Evolutionary conservation across 78 protist genomes (phyloP), one percentile per base, ranked within the genome.

Genomic region (Dictyostelium purpureum): DNA sequence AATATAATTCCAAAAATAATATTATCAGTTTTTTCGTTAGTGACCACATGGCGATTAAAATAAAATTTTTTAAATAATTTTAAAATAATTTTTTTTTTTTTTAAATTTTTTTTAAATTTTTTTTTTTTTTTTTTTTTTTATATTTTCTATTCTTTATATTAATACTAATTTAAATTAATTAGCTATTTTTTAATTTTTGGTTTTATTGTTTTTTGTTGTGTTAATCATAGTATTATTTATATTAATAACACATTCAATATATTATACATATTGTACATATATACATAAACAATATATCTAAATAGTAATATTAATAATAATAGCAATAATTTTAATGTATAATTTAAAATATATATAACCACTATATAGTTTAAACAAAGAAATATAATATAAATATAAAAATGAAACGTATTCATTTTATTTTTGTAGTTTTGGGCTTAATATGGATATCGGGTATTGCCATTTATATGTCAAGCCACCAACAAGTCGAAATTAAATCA

Each of bases 351-450:
- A 63, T 61, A 61, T 10, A 33, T 61, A 61, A 4, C 12, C n/a
- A 63, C 18, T 2, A 37, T 21, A 63, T 16, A 24, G 12, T 24
- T 28, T 31, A 59, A 11, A 59, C 14, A 59, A 1, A 26, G 14
- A 57, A 7, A 57, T 10, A 57, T 26, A 7, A 16, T 14, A 67
- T 7, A 4, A 14, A 69, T 40, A 51, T 51, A 51, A 75, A 31
- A 51, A 75, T 75, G 81, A 75, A 75, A 24, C 61, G 81, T 51
- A 28, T 75, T 51, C 81, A 75, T 33, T 75, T 75, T 75, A 37
- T 75, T 4, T 75, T 75, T 47, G 42, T 75, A 12, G 21, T 75
- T 19, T 24, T 75, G 16, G 66, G 67, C 9, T 33, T 75, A 51
- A 37, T 75, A 21, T 75, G 81, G 81, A 51, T 75, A 51, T 18